phyloP scores from a whole-genome alignment of 768 basidiomycete species.

The Lactifluus volemus region DNA sequence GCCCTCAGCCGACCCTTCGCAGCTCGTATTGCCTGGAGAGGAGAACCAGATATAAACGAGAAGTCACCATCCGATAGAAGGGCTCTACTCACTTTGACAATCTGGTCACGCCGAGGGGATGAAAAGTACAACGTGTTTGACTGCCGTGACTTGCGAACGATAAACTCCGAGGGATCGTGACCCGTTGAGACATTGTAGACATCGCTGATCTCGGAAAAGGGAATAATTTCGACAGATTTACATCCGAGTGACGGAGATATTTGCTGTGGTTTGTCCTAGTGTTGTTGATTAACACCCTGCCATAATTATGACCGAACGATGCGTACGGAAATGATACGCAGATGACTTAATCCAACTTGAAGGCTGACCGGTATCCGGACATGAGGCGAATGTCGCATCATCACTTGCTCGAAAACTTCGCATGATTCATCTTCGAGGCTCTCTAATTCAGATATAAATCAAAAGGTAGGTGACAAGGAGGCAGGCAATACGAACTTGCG shows the following conservation, averaged over 20 bases:
- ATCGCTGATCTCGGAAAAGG: constrained; percentile 75
- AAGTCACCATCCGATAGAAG: not conserved
- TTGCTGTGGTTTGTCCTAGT: constrained; percentile 57
- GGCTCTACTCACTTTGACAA: constrained; percentile 53
- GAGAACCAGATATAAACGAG: not conserved
- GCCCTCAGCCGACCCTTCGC: constrained; percentile 66
- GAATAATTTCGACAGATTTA: constrained; percentile 75
- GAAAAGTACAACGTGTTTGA: constrained; percentile 71
- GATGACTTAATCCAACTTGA: constrained; percentile 57
- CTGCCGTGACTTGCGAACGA: constrained; percentile 64
- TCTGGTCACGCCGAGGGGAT: constrained; percentile 55
- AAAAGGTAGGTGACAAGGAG: not conserved
- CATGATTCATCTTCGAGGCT: constrained; percentile 52
- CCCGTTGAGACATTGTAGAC: constrained; percentile 76
- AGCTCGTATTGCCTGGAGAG: constrained; percentile 53
- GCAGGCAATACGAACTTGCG: constrained; percentile 38
- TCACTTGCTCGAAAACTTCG: constrained; percentile 50
- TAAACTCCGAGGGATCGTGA: constrained; percentile 70
- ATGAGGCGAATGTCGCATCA: constrained; percentile 55
- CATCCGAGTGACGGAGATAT: constrained; percentile 63
- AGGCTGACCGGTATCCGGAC: constrained; percentile 66
- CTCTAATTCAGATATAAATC: constrained; percentile 31
- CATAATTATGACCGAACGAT: not conserved
- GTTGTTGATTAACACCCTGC: constrained; percentile 8
- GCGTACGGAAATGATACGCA: constrained; percentile 69